Conservation (phyloP, 139 green algal genomes). For the Chlorokybus atmophyticus region DNA sequence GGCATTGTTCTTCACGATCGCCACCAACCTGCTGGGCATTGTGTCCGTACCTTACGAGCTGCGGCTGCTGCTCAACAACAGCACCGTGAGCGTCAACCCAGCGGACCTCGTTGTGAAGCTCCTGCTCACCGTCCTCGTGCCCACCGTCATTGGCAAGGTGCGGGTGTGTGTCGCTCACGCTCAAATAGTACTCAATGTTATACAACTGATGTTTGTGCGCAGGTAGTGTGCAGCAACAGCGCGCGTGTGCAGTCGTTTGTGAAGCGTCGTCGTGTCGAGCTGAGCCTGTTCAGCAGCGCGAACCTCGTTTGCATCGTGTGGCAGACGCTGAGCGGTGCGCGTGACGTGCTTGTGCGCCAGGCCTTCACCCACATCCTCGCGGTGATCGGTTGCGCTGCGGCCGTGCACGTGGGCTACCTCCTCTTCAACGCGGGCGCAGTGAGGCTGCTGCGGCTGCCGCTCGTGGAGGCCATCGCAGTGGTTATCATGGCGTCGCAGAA, state of each 20-base stretch:
- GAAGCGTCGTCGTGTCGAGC: background rate
- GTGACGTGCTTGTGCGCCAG: background rate
- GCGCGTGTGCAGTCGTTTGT: background rate
- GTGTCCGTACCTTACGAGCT: slow-evolving; percentile 43
- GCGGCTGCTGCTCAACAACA: background rate
- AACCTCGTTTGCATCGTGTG: slow-evolving; percentile 11
- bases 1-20: slow-evolving; percentile 61
- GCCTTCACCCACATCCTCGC: background rate
- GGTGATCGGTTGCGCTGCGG: background rate
- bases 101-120: slow-evolving; percentile 62
- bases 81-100: slow-evolving; percentile 30
- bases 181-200: no score
- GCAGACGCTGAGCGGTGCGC: slow-evolving; percentile 3
- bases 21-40: slow-evolving; percentile 60
- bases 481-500: slow-evolving; percentile 4
- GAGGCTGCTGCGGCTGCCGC: background rate
- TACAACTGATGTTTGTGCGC: no score
- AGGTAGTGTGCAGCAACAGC: background rate
- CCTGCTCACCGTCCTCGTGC: slow-evolving; percentile 52
- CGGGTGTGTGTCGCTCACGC: no score
- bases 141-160: slow-evolving; percentile 35
- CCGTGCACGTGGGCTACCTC: background rate
- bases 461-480: background rate
- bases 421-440: slow-evolving; percentile 1
- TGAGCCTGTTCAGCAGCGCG: slow-evolving; percentile 38